phyloP scores from a whole-genome alignment of 1,284 basidiomycete species.

The Naganishia sp. region DNA sequence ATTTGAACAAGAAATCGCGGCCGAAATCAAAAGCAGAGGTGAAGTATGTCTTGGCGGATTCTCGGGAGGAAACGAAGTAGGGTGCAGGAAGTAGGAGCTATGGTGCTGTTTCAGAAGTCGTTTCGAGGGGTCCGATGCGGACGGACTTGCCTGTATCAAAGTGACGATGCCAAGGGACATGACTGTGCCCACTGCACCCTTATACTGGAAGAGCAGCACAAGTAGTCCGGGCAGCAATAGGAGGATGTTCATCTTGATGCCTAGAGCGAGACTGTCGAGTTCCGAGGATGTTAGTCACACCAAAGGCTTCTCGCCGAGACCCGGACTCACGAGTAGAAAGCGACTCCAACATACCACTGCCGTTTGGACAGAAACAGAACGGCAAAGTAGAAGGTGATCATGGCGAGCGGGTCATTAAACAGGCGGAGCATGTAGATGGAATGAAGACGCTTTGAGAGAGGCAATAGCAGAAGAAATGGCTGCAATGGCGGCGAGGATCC shows the following conservation, averaged over 20 bases:
- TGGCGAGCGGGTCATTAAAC: slow-evolving; percentile 93
- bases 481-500: slow-evolving; percentile 20
- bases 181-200: slow-evolving; percentile 64
- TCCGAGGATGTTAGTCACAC: not conserved
- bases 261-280: slow-evolving; percentile 71
- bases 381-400: slow-evolving; percentile 59
- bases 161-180: slow-evolving; percentile 62
- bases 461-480: slow-evolving; percentile 66
- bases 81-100: slow-evolving; percentile 70
- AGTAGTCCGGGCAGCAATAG: slow-evolving; percentile 89
- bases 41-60: slow-evolving; percentile 63
- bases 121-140: not conserved
- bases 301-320: not conserved
- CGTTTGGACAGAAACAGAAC: slow-evolving; percentile 59
- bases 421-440: slow-evolving; percentile 89
- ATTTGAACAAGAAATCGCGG: slow-evolving; percentile 87
- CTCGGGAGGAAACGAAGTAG: slow-evolving; percentile 62
- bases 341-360: slow-evolving; percentile 63
- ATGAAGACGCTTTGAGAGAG: slow-evolving; percentile 87
- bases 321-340: slow-evolving; percentile 71
- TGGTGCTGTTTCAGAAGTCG: not conserved
- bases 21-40: slow-evolving; percentile 81
- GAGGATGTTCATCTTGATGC: slow-evolving; percentile 94
- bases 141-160: slow-evolving; percentile 51
- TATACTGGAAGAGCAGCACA: slow-evolving; percentile 72